Evolutionary conservation across 805 yeast genomes (phyloP), one percentile per base, ranked within the genome.

Genomic region (Saturnispora silvae): DNA sequence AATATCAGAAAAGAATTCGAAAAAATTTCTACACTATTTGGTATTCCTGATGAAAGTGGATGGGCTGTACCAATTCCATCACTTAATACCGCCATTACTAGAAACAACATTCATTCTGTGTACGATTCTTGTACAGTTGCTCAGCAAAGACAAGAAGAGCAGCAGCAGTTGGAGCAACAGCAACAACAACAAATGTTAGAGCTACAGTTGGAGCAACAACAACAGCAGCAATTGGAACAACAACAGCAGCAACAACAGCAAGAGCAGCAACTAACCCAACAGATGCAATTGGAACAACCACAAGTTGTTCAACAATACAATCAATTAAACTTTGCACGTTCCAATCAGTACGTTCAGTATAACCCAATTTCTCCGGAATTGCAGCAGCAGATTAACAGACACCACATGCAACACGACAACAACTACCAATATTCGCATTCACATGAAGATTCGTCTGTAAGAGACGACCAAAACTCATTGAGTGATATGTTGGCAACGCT

Each of bases 41-140:
- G 98, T 13, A 77, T 89, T 18, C 97, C 98, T 0, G 89, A 82
- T 43, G 95, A 83, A 10, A 77, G 81, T 50, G 99, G 99, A 1
- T 92, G 99, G 99, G 79, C 96, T 0, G 77, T 94, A 34, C 94
- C 97, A 2, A 81, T 83, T 89, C 96, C 98, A 2, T 83, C 89
- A 0, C 75, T 85, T 30, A 79, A 92, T 2, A 85, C 96, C 0
- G 81, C 94, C 0, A 72, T 82, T 13, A 83, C 97, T 1, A 65
- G 96, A 46, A 84, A 83, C 53, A 92, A 92, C 51, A 94, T 92
- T 1, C 97, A 92, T 56, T 87, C 97, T 0, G 97, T 92, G 3
- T 92, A 83, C 53, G 76, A 86, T 22, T 83, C 95, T 0, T 89
- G 96, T 52, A 70, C 72, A 1, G 64, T 67, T 3, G 44, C 68